Conservation (phyloP, 768 basidiomycete genomes). For the Terana coerulea region DNA sequence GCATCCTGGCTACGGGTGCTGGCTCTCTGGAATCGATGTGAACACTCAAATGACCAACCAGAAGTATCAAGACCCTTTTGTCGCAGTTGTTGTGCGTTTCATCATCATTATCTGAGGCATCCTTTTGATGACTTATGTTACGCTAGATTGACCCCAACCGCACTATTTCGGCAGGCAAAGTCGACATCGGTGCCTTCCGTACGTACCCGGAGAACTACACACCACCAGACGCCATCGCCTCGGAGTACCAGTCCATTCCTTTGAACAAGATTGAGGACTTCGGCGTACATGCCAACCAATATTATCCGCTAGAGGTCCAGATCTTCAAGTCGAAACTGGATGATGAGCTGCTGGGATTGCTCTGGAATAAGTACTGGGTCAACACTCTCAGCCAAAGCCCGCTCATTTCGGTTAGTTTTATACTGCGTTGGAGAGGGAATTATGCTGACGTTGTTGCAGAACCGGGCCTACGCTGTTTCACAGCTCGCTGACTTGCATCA, state of each 20-base stretch:
- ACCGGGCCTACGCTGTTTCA: slow-evolving; percentile 89
- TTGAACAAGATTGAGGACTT: slow-evolving; percentile 98
- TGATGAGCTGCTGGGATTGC: slow-evolving; percentile 76
- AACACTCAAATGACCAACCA: slow-evolving; percentile 96
- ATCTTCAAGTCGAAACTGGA: slow-evolving; percentile 94
- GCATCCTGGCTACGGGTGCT: slow-evolving; percentile 98
- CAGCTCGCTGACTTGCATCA: slow-evolving; percentile 88
- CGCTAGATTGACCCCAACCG: slow-evolving; percentile 93
- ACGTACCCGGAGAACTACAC: slow-evolving; percentile 96
- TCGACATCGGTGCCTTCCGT: slow-evolving; percentile 98
- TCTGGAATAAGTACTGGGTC: slow-evolving; percentile 99
- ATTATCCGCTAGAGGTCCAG: slow-evolving; percentile 92
- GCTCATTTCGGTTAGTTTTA: slow-evolving; percentile 70
- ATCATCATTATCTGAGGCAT: background rate
- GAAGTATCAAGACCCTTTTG: slow-evolving; percentile 92
- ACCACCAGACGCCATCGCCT: slow-evolving; percentile 62
- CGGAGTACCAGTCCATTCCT: slow-evolving; percentile 95
- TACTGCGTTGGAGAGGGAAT: background rate
- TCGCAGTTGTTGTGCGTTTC: slow-evolving; percentile 85
- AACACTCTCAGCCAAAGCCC: slow-evolving; percentile 94
- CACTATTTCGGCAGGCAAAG: slow-evolving; percentile 96
- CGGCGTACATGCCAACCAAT: slow-evolving; percentile 95
- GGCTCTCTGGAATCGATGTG: slow-evolving; percentile 98
- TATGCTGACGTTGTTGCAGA: slow-evolving; percentile 44
- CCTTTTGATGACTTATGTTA: background rate